phyloP scores from a whole-genome alignment of 192 early-diverging fungal species.

The Rhizophlyctis rosea region DNA sequence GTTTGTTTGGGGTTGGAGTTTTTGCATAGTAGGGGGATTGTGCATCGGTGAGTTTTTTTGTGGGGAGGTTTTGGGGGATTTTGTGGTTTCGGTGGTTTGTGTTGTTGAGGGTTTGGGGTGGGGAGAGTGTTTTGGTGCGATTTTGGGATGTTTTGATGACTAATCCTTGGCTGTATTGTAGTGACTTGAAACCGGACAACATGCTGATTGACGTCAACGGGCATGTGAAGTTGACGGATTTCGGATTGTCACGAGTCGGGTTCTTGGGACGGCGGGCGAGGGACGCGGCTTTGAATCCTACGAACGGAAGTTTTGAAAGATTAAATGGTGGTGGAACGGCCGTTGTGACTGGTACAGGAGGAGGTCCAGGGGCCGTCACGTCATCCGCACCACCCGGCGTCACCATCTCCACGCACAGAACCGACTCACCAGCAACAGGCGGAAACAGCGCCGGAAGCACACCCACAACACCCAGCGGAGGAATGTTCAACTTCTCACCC shows the following conservation, averaged over 20 bases:
- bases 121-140: too few relatives aligned
- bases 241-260: constrained; percentile 79
- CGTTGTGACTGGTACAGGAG: too few relatives aligned
- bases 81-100: too few relatives aligned
- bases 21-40: constrained; percentile 71
- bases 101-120: too few relatives aligned
- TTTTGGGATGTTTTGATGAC: too few relatives aligned
- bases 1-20: constrained; percentile 79
- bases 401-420: too few relatives aligned
- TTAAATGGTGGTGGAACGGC: too few relatives aligned
- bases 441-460: not conserved
- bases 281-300: constrained; percentile 33
- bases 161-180: too few relatives aligned
- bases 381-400: too few relatives aligned
- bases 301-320: too few relatives aligned
- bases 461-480: not conserved
- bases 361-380: too few relatives aligned
- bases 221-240: constrained; percentile 85
- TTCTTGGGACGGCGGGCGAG: constrained; percentile 75
- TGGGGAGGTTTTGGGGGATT: not conserved
- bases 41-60: constrained; percentile 64
- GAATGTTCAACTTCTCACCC: not conserved
- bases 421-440: not conserved
- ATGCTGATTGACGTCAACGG: constrained; percentile 80
- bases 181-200: constrained; percentile 86